A percentile compares a stretch with the other conserved stretches of the same genome.
These are phyloP conservation scores for Wickerhamiella hasegawae DNA, from an alignment of 805 yeast genomes.

Conservation along the genomic window DNA sequence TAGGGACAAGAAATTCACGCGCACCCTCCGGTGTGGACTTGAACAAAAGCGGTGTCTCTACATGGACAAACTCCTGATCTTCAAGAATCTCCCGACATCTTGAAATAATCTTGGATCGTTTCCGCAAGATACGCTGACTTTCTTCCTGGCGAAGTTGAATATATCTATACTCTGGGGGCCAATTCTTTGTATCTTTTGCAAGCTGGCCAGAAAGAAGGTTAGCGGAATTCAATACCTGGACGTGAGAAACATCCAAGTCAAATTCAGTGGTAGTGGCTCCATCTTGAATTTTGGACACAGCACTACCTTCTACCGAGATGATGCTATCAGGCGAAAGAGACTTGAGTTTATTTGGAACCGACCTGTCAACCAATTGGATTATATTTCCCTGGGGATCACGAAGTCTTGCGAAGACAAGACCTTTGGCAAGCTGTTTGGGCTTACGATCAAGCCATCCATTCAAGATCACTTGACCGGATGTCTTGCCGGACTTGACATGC, in stretches of 20 bases:
- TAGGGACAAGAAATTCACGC: conserved; percentile 85
- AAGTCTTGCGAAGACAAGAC: conserved; percentile 52
- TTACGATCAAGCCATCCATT: conserved; percentile 77
- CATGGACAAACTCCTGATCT: conserved; percentile 43
- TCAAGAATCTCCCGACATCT: conserved; percentile 26
- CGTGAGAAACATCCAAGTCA: conserved; percentile 41
- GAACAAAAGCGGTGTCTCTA: conserved; percentile 86
- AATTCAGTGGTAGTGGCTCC: background rate
- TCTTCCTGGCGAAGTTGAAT: conserved; percentile 48
- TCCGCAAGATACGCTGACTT: conserved; percentile 16
- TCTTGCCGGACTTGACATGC: background rate
- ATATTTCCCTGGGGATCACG: conserved; percentile 58
- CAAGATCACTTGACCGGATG: conserved; percentile 25
- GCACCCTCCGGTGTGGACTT: conserved; percentile 98
- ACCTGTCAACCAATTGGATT: conserved; percentile 38
- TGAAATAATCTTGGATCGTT: conserved; percentile 22
- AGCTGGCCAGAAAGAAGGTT: conserved; percentile 53
- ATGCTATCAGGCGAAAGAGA: conserved; percentile 58
- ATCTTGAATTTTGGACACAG: conserved; percentile 19
- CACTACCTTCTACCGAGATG: conserved; percentile 44
- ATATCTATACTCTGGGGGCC: conserved; percentile 70
- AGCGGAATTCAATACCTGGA: conserved; percentile 47
- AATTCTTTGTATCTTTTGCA: conserved; percentile 31
- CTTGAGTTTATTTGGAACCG: conserved; percentile 27
- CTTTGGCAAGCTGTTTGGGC: conserved; percentile 53